Conservation (phyloP, 2,329 filamentous ascomycete genomes). For the Penicillium digitatum region DNA sequence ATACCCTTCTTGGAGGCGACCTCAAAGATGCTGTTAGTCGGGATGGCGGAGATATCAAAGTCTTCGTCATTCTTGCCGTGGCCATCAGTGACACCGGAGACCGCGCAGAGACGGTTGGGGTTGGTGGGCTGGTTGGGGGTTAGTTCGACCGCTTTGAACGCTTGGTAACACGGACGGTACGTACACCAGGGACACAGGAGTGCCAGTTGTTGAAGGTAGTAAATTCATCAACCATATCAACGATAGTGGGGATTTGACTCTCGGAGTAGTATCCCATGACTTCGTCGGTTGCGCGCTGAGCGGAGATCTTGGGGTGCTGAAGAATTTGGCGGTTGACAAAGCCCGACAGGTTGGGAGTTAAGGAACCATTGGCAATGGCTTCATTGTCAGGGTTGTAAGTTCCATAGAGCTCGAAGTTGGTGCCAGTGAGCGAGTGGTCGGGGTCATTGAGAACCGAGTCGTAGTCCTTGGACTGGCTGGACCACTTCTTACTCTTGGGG, state of each 20-base stretch:
- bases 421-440: conserved; percentile 39
- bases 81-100: conserved; percentile 27
- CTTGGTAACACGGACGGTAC: conserved; percentile 14
- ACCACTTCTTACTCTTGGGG: conserved; percentile 24
- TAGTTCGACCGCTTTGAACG: background rate
- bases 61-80: conserved; percentile 28
- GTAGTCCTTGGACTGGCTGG: conserved; percentile 33
- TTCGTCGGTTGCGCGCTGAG: conserved; percentile 32
- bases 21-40: conserved; percentile 40
- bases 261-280: conserved; percentile 45
- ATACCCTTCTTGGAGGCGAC: conserved; percentile 26
- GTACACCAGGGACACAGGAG: conserved; percentile 40
- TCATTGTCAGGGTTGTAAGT: conserved; percentile 37
- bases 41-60: conserved; percentile 28
- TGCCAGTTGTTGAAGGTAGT: conserved; percentile 44
- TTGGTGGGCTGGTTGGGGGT: conserved; percentile 36
- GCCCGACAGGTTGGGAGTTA: conserved; percentile 30
- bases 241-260: conserved; percentile 39
- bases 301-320: conserved; percentile 28
- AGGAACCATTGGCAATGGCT: conserved; percentile 30
- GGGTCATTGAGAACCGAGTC: conserved; percentile 42
- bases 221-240: conserved; percentile 39
- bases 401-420: conserved; percentile 43
- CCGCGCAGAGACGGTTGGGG: conserved; percentile 39
- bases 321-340: conserved; percentile 39